These are phyloP conservation scores for Aspergillus ibericus DNA, from an alignment of 2,329 filamentous ascomycete species.

Conservation along the genomic window DNA sequence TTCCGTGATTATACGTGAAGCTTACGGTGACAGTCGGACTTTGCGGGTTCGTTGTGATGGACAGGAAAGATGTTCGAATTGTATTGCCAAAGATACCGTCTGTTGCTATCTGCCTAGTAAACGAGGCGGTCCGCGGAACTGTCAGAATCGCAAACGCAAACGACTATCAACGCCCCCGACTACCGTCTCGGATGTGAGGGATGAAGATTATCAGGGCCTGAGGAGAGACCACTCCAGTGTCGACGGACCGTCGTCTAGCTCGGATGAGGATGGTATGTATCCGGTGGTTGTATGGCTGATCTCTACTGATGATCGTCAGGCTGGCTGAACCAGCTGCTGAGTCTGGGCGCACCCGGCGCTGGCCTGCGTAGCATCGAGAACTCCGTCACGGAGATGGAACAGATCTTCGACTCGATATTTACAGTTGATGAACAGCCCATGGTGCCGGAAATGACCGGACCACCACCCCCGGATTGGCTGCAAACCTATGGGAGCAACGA, in stretches of 20 bases:
- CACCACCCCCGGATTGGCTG: slow-evolving; percentile 25
- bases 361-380: slow-evolving; percentile 51
- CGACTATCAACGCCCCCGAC: neutral
- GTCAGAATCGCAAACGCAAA: slow-evolving; percentile 3
- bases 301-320: slow-evolving; percentile 3
- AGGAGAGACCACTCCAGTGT: neutral
- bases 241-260: neutral
- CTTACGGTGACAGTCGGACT: slow-evolving; percentile 38
- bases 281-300: neutral
- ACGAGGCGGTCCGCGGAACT: neutral
- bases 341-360: slow-evolving; percentile 48
- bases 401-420: slow-evolving; percentile 46
- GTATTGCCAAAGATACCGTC: slow-evolving; percentile 26
- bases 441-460: neutral
- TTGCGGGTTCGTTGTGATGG: slow-evolving; percentile 52
- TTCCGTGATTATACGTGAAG: neutral
- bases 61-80: slow-evolving; percentile 43
- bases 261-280: neutral
- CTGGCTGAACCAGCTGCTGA: slow-evolving; percentile 19
- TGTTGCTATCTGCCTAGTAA: slow-evolving; percentile 17
- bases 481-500: slow-evolving; percentile 46
- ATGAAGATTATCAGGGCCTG: neutral
- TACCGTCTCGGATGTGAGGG: neutral
- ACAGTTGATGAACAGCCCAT: slow-evolving; percentile 1
- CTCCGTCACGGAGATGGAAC: slow-evolving; percentile 50